Percentiles rank a stretch among this genome's conserved stretches.
These are phyloP conservation scores for Penicillium longicatenatum DNA, from an alignment of 495 filamentous ascomycete genomes.

Conservation along the genomic window DNA sequence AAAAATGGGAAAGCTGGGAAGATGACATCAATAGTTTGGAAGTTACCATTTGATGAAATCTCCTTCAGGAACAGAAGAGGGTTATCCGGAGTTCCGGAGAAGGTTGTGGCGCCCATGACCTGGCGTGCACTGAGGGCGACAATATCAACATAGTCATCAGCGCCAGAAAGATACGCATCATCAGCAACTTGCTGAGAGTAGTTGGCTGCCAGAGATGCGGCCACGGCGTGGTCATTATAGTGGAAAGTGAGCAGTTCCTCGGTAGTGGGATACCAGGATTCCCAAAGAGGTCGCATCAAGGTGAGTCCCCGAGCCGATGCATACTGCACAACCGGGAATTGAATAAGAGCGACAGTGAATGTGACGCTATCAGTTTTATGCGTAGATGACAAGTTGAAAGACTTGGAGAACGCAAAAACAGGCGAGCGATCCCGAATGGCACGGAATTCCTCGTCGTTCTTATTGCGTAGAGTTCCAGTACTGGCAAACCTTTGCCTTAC, in stretches of 20 bases:
- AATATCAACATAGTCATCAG: constrained; percentile 68
- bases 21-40: constrained; percentile 96
- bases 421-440: constrained; percentile 82
- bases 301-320: constrained; percentile 80
- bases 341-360: constrained; percentile 83
- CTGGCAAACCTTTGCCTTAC: constrained; percentile 75
- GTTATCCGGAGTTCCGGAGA: constrained; percentile 81
- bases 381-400: constrained; percentile 55
- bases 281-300: constrained; percentile 84
- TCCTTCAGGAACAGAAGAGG: constrained; percentile 92
- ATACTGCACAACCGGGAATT: constrained; percentile 84
- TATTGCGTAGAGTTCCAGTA: constrained; percentile 65
- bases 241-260: constrained; percentile 73
- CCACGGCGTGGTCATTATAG: constrained; percentile 70
- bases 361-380: constrained; percentile 54
- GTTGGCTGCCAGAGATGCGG: constrained; percentile 63
- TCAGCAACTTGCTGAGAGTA: constrained; percentile 76
- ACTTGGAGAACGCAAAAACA: constrained; percentile 88
- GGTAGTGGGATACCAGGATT: constrained; percentile 65
- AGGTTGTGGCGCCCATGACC: constrained; percentile 85
- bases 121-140: constrained; percentile 88
- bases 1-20: constrained; percentile 96
- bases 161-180: constrained; percentile 66
- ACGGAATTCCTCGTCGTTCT: constrained; percentile 64
- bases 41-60: constrained; percentile 92